Conservation (phyloP, 345 rosid genomes). For the Citrus sinensis region DVS_A1.0 CM039162.1:29984501-29985000, state of each 20-base stretch:
- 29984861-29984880: not conserved
- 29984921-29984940: not conserved
- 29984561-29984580: conserved; percentile 4
- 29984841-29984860: not conserved
- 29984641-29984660: conserved; percentile 87
- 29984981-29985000: not conserved
- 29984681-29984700: conserved; percentile 38
- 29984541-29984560: not conserved
- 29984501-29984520: conserved; percentile 80
- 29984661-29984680: conserved; percentile 79
- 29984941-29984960: no score
- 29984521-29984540: conserved; percentile 1
- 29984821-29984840: not conserved
- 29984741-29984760: not conserved
- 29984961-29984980: not conserved
- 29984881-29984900: not conserved
- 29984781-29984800: not conserved
- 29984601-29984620: conserved; percentile 84
- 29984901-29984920: not conserved
- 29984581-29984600: conserved; percentile 52
- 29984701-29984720: conserved; percentile 15
- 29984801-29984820: not conserved
- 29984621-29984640: conserved; percentile 92
- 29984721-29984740: not conserved
- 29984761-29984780: not conserved